Evolutionary conservation across 331 rosid genomes (phyloP), one percentile per base, ranked within the genome.

Genomic region (Malus hybrid): DNA sequence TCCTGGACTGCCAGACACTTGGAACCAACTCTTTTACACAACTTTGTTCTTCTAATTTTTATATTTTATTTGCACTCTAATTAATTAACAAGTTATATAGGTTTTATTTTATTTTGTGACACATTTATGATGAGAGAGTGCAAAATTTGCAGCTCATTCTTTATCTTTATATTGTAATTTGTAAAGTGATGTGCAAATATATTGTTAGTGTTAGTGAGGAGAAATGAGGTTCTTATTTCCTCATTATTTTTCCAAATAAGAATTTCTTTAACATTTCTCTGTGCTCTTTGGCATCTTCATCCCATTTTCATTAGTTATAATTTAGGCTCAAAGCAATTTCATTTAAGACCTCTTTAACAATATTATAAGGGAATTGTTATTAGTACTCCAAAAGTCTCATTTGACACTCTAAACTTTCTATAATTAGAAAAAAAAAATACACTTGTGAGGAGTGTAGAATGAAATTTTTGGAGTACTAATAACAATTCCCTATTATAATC

Each of bases 1-100:
- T 75, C 97, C 96, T 82, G 97, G 97, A 10, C 75, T 95, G 75
- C 98, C 97, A 28, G 97, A 95, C 84, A 86, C 97, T 74, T 95
- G 97, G 98, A 95, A 95, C 79, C 81, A 92, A 67, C 73, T 95
- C 1, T 88, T 95, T 78, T 89, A 89, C 46, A 85, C 97, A 62
- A 75, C 91, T 5, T 73, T 92, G 74, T 77, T 90, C 78, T 87
- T 79, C 80, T 91, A 63, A 76, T 22, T 10, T 65, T 42, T 42
- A 39, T n/a, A 18, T 46, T 33, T 67, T 80, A 33, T 57, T 5
- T 67, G 63, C 15, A 34, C 78, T 72, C 50, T 24, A 74, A 20
- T 68, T 52, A 52, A 59, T 59, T 71, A 79, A 56, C 80, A 72
- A 61, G 68, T 70, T 55, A 28, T 46, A 81, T 52, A 72, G 27